Evolutionary conservation across 2,329 filamentous ascomycete genomes (phyloP).

Genomic region (Ophiostoma montium): DNA sequence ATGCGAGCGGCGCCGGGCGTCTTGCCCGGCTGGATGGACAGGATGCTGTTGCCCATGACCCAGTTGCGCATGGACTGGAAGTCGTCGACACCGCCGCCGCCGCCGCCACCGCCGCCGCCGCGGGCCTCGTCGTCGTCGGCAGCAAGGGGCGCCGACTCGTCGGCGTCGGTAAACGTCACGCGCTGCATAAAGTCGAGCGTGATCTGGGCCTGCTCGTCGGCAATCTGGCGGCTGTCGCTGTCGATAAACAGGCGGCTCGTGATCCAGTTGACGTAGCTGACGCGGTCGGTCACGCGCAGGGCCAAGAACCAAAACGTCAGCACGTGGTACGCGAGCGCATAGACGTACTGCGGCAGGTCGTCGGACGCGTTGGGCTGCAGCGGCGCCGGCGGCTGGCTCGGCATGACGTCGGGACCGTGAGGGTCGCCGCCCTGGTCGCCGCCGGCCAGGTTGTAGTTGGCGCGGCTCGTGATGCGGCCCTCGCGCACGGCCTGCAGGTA

Average conservation of each 20-base stretch:
- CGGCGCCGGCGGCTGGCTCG: constrained; percentile 14
- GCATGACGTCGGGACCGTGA: constrained; percentile 15
- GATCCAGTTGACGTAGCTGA: constrained; percentile 80
- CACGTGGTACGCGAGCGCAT: constrained; percentile 84
- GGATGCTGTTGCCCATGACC: constrained; percentile 59
- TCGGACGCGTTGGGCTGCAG: constrained; percentile 33
- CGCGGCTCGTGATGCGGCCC: constrained; percentile 33
- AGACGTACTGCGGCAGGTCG: constrained; percentile 84
- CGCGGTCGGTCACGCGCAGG: constrained; percentile 68
- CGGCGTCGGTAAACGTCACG: constrained; percentile 71
- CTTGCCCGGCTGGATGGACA: constrained; percentile 56
- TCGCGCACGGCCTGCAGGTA: constrained; percentile 84
- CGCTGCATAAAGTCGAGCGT: constrained; percentile 92
- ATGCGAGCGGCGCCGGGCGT: constrained; percentile 53
- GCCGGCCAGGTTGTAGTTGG: constrained; percentile 17
- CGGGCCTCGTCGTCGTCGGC: constrained; percentile 44
- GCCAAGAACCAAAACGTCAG: constrained; percentile 96
- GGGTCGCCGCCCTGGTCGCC: constrained; percentile 1
- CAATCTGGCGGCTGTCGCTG: constrained; percentile 52
- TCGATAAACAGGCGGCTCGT: constrained; percentile 74
- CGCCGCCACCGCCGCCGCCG: constrained; percentile 31
- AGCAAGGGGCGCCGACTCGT: constrained; percentile 51
- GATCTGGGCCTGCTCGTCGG: constrained; percentile 86
- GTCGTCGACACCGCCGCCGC: constrained; percentile 43
- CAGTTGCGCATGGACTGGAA: constrained; percentile 44